phyloP scores from a whole-genome alignment of 108 stramenopile genomes.

The Schizochytrium sp. region DNA sequence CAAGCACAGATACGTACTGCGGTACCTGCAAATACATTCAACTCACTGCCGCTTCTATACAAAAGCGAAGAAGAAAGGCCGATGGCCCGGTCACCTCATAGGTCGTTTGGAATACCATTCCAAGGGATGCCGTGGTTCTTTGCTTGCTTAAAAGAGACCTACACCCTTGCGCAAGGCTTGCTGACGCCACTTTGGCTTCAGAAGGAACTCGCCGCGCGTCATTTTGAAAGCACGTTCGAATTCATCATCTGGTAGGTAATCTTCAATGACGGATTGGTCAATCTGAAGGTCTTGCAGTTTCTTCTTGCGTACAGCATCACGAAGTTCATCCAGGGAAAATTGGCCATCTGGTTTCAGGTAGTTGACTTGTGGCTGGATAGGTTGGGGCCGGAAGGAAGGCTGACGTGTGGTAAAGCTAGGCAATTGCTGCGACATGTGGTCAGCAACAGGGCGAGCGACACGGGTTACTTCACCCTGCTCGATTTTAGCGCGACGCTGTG shows the following conservation, averaged over 20 bases:
- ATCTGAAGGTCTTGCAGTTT: constrained; percentile 10
- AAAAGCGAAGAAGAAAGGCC: neutral
- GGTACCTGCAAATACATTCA: too few species aligned
- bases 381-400: neutral
- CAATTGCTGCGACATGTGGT: neutral
- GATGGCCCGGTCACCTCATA: too few species aligned
- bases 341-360: constrained; percentile 51
- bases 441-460: constrained; percentile 33
- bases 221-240: constrained; percentile 46
- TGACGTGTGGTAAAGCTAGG: too few species aligned
- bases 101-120: too few species aligned
- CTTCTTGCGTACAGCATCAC: constrained; percentile 45
- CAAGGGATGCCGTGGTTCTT: neutral
- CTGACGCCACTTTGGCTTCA: constrained; percentile 60
- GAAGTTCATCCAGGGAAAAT: neutral
- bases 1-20: too few species aligned
- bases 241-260: constrained; percentile 48
- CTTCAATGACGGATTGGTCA: constrained; percentile 18
- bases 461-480: neutral
- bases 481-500: constrained; percentile 48
- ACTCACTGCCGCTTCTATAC: too few species aligned
- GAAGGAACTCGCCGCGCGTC: constrained; percentile 38
- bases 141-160: constrained; percentile 26
- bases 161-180: constrained; percentile 44
- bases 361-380: constrained; percentile 33